phyloP scores from a whole-genome alignment of 345 rosid species.

The Ceriops tagal region DNA sequence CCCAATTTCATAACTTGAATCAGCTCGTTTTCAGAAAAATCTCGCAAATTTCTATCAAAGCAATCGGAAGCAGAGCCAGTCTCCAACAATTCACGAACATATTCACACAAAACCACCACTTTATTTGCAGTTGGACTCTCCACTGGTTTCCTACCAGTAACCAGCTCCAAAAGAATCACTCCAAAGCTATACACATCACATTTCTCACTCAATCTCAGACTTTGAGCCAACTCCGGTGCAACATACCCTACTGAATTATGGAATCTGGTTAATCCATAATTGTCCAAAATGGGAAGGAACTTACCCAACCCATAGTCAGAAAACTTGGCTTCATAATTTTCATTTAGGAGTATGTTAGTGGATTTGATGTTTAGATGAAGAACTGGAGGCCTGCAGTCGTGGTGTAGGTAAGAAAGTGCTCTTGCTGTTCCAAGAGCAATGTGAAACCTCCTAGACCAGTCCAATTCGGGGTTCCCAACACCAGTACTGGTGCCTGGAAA shows the following conservation, averaged over 20 bases:
- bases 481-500: slow-evolving; percentile 67
- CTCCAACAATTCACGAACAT: slow-evolving; percentile 71
- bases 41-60: slow-evolving; percentile 71
- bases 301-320: slow-evolving; percentile 83
- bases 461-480: slow-evolving; percentile 53
- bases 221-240: slow-evolving; percentile 90
- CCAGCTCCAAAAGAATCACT: slow-evolving; percentile 87
- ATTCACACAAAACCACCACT: slow-evolving; percentile 73
- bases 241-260: slow-evolving; percentile 92
- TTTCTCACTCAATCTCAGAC: slow-evolving; percentile 73
- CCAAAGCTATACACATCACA: slow-evolving; percentile 91
- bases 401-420: slow-evolving; percentile 89
- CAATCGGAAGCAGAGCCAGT: slow-evolving; percentile 81
- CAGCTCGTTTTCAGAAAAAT: slow-evolving; percentile 78
- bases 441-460: slow-evolving; percentile 86
- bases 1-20: slow-evolving; percentile 95
- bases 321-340: slow-evolving; percentile 65
- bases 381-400: slow-evolving; percentile 81
- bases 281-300: slow-evolving; percentile 85
- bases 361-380: slow-evolving; percentile 95
- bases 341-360: slow-evolving; percentile 77
- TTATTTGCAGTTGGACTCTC: slow-evolving; percentile 62
- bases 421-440: slow-evolving; percentile 83
- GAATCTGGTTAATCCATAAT: slow-evolving; percentile 62
- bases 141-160: slow-evolving; percentile 90